Conservation (phyloP, 805 yeast genomes). For the Blastobotrys attinorum region DNA sequence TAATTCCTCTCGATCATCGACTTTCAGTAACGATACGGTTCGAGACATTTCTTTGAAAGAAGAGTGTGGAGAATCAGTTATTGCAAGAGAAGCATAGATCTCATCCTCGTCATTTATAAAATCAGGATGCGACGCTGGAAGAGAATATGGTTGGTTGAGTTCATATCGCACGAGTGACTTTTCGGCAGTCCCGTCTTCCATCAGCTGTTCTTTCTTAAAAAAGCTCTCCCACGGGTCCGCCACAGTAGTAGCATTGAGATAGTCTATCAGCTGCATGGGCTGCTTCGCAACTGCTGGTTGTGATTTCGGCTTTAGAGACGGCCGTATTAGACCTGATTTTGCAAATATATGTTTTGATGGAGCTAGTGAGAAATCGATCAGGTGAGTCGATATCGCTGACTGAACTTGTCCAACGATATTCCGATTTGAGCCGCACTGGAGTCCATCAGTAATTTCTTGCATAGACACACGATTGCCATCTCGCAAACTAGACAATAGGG, state of each 20-base stretch:
- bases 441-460: conserved; percentile 36
- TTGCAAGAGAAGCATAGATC: conserved; percentile 11
- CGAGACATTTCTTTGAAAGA: conserved; percentile 15
- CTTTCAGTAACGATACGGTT: conserved; percentile 9
- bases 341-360: conserved; percentile 3
- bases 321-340: conserved; percentile 5
- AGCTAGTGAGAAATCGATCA: neutral
- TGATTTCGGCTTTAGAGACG: neutral
- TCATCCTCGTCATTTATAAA: conserved; percentile 6
- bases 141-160: conserved; percentile 13
- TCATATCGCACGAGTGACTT: conserved; percentile 7
- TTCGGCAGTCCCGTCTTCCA: conserved; percentile 13
- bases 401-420: conserved; percentile 40
- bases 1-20: conserved; percentile 20
- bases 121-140: conserved; percentile 15
- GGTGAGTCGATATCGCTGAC: conserved; percentile 9
- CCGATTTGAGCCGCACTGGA: conserved; percentile 37
- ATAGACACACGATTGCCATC: conserved; percentile 30
- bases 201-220: conserved; percentile 7
- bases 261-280: neutral
- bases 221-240: conserved; percentile 7
- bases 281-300: neutral
- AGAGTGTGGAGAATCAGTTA: conserved; percentile 15
- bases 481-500: conserved; percentile 35
- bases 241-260: neutral